Conservation (phyloP, 805 yeast species). For the Blastobotrys americana region DNA sequence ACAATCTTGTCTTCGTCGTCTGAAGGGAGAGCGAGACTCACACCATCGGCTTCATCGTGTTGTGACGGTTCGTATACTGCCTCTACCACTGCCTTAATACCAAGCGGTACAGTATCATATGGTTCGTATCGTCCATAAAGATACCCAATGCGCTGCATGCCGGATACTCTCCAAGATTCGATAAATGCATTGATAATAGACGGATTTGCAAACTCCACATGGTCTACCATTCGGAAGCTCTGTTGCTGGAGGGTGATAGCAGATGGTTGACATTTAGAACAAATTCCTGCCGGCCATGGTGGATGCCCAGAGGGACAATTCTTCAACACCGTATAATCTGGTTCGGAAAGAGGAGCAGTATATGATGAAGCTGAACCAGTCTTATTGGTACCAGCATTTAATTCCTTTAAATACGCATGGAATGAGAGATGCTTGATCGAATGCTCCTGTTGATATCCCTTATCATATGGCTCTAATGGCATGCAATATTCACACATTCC, state of each 20-base stretch:
- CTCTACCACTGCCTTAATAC: constrained; percentile 88
- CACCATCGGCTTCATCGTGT: constrained; percentile 75
- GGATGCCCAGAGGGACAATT: constrained; percentile 75
- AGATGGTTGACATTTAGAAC: constrained; percentile 95
- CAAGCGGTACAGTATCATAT: constrained; percentile 82
- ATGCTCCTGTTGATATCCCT: constrained; percentile 61
- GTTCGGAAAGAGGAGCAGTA: constrained; percentile 71
- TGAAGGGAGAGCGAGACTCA: constrained; percentile 50
- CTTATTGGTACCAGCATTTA: constrained; percentile 61
- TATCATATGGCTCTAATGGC: constrained; percentile 94
- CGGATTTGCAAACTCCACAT: constrained; percentile 80
- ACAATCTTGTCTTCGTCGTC: constrained; percentile 46
- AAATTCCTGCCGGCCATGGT: constrained; percentile 92
- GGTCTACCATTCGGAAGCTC: constrained; percentile 91
- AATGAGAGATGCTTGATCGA: constrained; percentile 83
- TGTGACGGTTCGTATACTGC: constrained; percentile 94
- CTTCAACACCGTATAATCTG: constrained; percentile 52
- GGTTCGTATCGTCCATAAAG: constrained; percentile 74
- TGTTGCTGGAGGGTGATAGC: constrained; percentile 91
- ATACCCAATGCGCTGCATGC: constrained; percentile 78
- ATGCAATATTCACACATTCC: constrained; percentile 99
- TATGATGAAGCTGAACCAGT: constrained; percentile 49
- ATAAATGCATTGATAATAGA: constrained; percentile 72
- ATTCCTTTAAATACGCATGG: constrained; percentile 70
- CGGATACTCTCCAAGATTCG: constrained; percentile 86